These are phyloP conservation scores for Isoetes taiwanensis DNA, from an alignment of 75 land plant genomes.

Conservation along the genomic window DNA sequence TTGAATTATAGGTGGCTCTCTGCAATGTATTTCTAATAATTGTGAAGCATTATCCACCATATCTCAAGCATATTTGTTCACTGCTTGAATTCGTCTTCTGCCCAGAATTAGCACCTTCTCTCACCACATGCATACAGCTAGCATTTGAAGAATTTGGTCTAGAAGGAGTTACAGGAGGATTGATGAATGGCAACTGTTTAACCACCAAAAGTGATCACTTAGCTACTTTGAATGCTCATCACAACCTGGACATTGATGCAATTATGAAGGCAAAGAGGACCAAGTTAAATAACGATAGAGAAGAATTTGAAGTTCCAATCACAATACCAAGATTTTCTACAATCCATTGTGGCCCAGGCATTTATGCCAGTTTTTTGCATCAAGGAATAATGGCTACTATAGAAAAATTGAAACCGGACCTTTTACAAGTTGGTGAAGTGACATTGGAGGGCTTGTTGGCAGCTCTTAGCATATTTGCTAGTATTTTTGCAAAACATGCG, in stretches of 20 bases:
- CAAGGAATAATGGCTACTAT: constrained; percentile 23
- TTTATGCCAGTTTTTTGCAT: constrained; percentile 25
- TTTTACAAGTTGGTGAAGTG: constrained; percentile 5
- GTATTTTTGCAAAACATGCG: constrained; percentile 37
- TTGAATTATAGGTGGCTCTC: constrained; percentile 50
- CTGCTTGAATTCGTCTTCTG: constrained; percentile 37
- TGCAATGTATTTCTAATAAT: constrained; percentile 54
- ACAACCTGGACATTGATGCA: not conserved
- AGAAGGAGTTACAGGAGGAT: constrained; percentile 19
- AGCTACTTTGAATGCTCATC: too few relatives aligned
- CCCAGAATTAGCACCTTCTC: constrained; percentile 30
- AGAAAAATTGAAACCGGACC: constrained; percentile 19
- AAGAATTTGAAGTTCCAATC: too few relatives aligned
- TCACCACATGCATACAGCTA: constrained; percentile 47
- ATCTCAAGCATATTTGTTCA: constrained; percentile 46
- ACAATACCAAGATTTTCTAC: too few relatives aligned
- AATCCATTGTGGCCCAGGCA: too few relatives aligned
- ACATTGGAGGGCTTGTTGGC: constrained; percentile 33
- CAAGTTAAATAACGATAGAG: not conserved
- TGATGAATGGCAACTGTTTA: not conserved
- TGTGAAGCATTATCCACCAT: constrained; percentile 45
- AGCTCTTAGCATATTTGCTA: constrained; percentile 52
- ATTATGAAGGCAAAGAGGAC: not conserved
- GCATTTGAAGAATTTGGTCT: constrained; percentile 41
- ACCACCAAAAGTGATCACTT: not conserved